phyloP scores from a whole-genome alignment of 2,329 filamentous ascomycete species.

The Fusarium praegraminearum region DNA sequence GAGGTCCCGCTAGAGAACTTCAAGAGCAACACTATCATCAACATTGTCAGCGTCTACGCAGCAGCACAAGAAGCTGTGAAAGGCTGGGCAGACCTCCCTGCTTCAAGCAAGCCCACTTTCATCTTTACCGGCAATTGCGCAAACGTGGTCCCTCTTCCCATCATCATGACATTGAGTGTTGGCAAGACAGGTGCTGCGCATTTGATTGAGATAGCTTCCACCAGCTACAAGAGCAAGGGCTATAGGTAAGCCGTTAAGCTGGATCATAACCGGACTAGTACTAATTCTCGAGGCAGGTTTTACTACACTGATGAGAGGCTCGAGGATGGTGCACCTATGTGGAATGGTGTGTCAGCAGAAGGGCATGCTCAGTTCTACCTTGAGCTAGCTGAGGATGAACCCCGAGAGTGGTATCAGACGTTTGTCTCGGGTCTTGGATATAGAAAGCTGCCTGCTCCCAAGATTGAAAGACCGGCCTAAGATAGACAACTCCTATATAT shows the following conservation, averaged over 20 bases:
- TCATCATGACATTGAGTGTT: background rate
- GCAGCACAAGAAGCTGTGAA: slow-evolving; percentile 13
- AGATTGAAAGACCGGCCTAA: background rate
- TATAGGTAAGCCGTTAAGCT: background rate
- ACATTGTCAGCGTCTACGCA: slow-evolving; percentile 11
- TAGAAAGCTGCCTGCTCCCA: slow-evolving; percentile 6
- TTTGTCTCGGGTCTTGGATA: slow-evolving; percentile 25
- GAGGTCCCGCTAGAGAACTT: background rate
- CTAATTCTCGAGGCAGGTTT: background rate
- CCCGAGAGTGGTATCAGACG: slow-evolving; percentile 18
- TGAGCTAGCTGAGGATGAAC: slow-evolving; percentile 11
- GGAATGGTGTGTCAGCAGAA: background rate
- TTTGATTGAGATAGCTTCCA: slow-evolving; percentile 9
- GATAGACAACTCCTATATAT: too few relatives aligned
- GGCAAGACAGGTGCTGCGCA: slow-evolving; percentile 13
- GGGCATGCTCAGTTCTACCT: slow-evolving; percentile 14
- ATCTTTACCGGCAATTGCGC: slow-evolving; percentile 15
- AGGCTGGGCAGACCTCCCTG: background rate
- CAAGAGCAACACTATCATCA: background rate
- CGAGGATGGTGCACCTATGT: slow-evolving; percentile 17
- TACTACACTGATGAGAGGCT: slow-evolving; percentile 30
- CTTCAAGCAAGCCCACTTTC: background rate
- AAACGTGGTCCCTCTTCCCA: slow-evolving; percentile 5
- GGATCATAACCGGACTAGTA: rapidly evolving
- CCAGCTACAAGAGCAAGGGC: background rate